Evolutionary conservation across 305 asterid genomes (phyloP), one percentile per base, ranked within the genome.

Genomic region (Salvia sclarea): DNA sequence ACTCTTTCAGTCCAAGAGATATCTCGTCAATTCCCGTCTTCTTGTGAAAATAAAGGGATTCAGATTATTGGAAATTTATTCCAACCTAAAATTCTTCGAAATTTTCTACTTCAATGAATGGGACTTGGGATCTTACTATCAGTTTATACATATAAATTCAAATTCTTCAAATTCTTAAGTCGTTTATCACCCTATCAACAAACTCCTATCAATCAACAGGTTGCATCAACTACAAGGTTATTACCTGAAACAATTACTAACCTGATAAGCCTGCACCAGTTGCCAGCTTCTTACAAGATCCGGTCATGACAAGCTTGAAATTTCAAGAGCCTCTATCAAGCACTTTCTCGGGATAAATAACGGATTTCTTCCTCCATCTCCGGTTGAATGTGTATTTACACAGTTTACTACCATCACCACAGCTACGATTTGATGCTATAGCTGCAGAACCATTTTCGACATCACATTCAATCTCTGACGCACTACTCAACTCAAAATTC

Each of bases 321-420:
- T 43, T 60, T 55, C 52, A 45, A 66, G 60, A 37, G 64, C 53
- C 47, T 60, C 80, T 56, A 40, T 54, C 75, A 22, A 61, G 58
- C 73, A 56, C 65, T 59, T 45, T 76, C 38, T 28, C 75, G 21
- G 76, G 75, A 68, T 66, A 69, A 57, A 64, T 67, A 61, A 57
- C 47, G 40, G 78, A 63, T 20, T 61, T 76, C 68, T 75, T 81
- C 75, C 83, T 84, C 61, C 76, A 68, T 74, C 75, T 85, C 82
- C 86, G 80, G 74, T 79, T 77, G 80, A 81, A 78, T 31, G 79
- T 80, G 57, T 74, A 70, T 68, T 56, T 74, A 44, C 73, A 54
- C 28, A 41, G 49, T 7, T 68, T 65, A 41, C 45, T 48, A 20
- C 55, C 76, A 37, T 66, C 80, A 47, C 45, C 60, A 45, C 41